Percentiles rank a stretch among this genome's conserved stretches.
These are phyloP conservation scores for Acorus calamus DNA, from an alignment of 106 monocot species.

Conservation along the genomic window DNA sequence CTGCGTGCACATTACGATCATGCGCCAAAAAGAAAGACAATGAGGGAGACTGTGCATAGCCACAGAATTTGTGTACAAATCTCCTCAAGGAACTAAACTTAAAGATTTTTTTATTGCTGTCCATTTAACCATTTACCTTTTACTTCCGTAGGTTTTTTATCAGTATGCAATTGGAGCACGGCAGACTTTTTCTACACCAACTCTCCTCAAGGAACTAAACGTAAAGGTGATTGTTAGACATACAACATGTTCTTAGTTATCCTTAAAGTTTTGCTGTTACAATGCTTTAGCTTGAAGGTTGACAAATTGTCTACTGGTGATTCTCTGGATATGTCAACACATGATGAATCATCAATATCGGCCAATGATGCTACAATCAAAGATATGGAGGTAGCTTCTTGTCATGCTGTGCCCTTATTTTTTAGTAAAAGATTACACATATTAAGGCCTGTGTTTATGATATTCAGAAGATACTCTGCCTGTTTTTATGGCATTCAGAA, in stretches of 20 bases:
- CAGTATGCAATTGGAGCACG: slow-evolving; percentile 59
- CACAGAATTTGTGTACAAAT: neutral
- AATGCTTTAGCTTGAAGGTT: slow-evolving; percentile 24
- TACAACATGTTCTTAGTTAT: neutral
- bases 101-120: slow-evolving; percentile 22
- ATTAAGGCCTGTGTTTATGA: too few relatives aligned
- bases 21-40: neutral
- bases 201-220: slow-evolving; percentile 42
- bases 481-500: too few relatives aligned
- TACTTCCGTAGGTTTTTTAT: slow-evolving; percentile 47
- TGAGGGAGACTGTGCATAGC: too few relatives aligned
- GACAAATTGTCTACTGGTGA: slow-evolving; percentile 93
- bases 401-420: neutral
- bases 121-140: neutral
- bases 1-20: slow-evolving; percentile 8
- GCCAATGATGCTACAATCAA: slow-evolving; percentile 83
- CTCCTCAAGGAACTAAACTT: slow-evolving; percentile 46
- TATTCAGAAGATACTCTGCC: too few relatives aligned
- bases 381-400: slow-evolving; percentile 81
- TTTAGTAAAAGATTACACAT: neutral
- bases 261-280: neutral
- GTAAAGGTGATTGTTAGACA: slow-evolving; percentile 39
- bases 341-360: slow-evolving; percentile 69
- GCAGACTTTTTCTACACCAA: slow-evolving; percentile 31
- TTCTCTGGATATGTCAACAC: slow-evolving; percentile 87